phyloP scores from a whole-genome alignment of 768 basidiomycete species.

The Coprinopsis marcescibilis region DNA sequence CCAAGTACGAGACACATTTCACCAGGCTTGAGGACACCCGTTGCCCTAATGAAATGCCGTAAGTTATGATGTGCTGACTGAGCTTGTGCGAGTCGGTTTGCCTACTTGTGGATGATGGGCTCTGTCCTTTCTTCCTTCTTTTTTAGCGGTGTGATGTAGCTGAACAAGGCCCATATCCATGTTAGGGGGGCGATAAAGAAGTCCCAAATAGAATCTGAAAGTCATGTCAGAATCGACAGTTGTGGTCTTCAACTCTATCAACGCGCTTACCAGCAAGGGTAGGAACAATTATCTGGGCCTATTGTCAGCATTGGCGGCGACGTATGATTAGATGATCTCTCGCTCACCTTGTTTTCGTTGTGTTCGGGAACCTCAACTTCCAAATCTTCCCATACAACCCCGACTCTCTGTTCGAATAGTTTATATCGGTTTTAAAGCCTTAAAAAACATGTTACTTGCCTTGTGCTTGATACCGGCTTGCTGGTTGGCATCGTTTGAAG shows the following conservation, averaged over 20 bases:
- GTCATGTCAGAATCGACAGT: background rate
- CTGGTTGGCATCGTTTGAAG: conserved; percentile 61
- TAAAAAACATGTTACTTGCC: conserved; percentile 20
- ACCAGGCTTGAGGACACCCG: conserved; percentile 67
- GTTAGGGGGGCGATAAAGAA: conserved; percentile 51
- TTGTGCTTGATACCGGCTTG: conserved; percentile 65
- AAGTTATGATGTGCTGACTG: background rate
- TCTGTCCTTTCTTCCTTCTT: conserved; percentile 30
- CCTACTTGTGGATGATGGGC: conserved; percentile 59
- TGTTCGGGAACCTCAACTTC: conserved; percentile 57
- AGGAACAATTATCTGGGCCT: conserved; percentile 46
- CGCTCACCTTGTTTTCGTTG: conserved; percentile 45
- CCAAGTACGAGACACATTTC: conserved; percentile 90
- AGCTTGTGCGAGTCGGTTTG: background rate
- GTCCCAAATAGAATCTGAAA: conserved; percentile 42
- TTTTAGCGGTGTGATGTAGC: conserved; percentile 33
- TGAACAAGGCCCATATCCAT: conserved; percentile 39
- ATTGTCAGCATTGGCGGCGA: background rate
- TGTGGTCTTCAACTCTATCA: background rate
- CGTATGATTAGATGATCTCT: background rate
- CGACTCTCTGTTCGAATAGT: conserved; percentile 43
- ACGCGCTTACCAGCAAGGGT: conserved; percentile 55
- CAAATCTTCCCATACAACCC: conserved; percentile 68
- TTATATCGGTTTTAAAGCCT: background rate
- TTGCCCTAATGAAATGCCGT: no score